Base-by-base conservation (phyloP, 352 stramenopile species). In the Globisporangium takayamanum region DNA sequence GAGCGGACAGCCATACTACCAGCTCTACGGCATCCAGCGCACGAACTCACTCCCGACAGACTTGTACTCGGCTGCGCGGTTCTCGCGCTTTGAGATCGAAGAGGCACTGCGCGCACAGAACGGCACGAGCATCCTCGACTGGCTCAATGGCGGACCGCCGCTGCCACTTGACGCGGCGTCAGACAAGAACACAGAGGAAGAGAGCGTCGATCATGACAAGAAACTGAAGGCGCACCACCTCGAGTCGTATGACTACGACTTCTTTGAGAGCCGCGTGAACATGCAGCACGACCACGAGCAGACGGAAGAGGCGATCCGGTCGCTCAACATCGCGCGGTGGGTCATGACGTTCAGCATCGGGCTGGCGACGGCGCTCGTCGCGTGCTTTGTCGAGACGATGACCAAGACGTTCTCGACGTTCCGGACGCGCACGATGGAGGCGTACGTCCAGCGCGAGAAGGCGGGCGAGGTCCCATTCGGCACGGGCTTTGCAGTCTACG, bases 291-390 rank as follows among this genome's bases (percentile, higher is more conserved):
- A 95, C 57, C 80, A 92, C 56, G 83, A 92, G 54, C 78, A 89
- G 66, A 87, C 72, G 0, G 85, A 95, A 63, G 76, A 84, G 25
- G 67, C 67, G 2, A 82, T 95, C 55, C 80, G 79, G 28, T 80
- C 82, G 62, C 72, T 95, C 42, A 93, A 91, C 57, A 82, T 95
- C 46, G 76, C 76, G 1, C 82, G 94, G n/a, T 99, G 96, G 96
- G 67, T 95, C 60, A 89, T 99, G 73, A 99, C 97, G 1, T 94
- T 99, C 56, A 66, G 90, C 22, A 96, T 98, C 46, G 97, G 97
- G 0, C 72, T 98, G 2, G 66, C 88, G 50, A 98, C 97, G 28
- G 97, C 90, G 0, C 50, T 97, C 7, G 86, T 98, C 37, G 97
- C 95, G 10, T 95, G 91, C 45, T 89, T 96, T 46, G 94, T 98